phyloP scores from a whole-genome alignment of 495 filamentous ascomycete species.

The Podospora pseudocomata region DNA sequence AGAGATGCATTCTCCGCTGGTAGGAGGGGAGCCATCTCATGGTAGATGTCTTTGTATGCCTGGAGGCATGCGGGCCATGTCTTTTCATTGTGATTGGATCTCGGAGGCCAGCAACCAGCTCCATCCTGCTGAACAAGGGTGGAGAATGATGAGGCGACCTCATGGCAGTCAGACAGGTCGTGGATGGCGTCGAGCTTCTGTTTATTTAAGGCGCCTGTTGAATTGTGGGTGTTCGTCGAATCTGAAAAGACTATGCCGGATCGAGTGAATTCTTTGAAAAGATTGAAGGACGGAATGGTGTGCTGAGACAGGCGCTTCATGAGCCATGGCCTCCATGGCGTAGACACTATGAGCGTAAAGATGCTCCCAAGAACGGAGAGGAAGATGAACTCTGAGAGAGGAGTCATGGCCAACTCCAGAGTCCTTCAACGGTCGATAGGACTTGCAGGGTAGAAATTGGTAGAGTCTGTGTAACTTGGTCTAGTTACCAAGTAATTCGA shows the following conservation, averaged over 20 bases:
- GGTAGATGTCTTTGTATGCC: constrained; percentile 37
- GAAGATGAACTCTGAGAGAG: constrained; percentile 4
- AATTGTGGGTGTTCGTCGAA: background rate
- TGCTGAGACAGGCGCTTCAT: background rate
- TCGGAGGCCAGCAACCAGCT: constrained; percentile 38
- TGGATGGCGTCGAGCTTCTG: constrained; percentile 11
- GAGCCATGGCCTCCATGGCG: background rate
- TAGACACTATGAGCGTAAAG: constrained; percentile 3
- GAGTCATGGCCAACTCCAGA: constrained; percentile 2
- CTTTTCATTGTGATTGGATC: constrained; percentile 22
- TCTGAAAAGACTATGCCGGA: background rate
- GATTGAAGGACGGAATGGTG: background rate
- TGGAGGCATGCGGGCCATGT: constrained; percentile 28
- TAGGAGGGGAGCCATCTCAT: constrained; percentile 31
- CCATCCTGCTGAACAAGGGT: constrained; percentile 34
- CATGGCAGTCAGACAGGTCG: constrained; percentile 22
- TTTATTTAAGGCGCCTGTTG: background rate
- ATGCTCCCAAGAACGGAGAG: constrained; percentile 10
- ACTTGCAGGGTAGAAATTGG: background rate
- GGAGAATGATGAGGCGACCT: constrained; percentile 18
- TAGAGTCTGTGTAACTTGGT: background rate
- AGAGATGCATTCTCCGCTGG: constrained; percentile 22
- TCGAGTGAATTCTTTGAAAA: background rate
- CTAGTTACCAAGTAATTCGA: background rate
- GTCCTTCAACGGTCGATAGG: background rate